phyloP scores from a whole-genome alignment of 805 yeast species.

The Saturnispora bothae region DNA sequence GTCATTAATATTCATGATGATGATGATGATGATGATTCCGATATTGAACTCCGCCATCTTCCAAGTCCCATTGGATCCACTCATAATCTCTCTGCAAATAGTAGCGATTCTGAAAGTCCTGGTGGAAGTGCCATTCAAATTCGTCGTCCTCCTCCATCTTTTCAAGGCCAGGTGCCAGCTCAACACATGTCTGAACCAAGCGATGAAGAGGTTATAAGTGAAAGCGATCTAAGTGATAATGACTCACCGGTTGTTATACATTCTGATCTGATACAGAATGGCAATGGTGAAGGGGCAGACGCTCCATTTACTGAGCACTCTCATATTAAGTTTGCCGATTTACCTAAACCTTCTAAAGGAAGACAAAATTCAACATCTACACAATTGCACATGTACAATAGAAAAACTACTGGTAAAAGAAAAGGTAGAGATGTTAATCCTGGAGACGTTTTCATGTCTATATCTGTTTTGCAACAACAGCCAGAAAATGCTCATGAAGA shows the following conservation, averaged over 20 bases:
- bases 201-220: background rate
- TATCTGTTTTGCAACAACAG: slow-evolving; percentile 62
- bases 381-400: background rate
- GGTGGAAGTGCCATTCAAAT: background rate
- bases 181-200: background rate
- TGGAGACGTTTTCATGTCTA: slow-evolving; percentile 73
- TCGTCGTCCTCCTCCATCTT: background rate
- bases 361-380: slow-evolving; percentile 5
- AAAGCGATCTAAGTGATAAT: background rate
- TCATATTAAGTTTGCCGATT: slow-evolving; percentile 40
- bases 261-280: background rate
- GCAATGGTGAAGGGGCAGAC: slow-evolving; percentile 1
- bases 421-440: slow-evolving; percentile 50
- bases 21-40: background rate
- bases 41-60: background rate
- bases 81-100: too few species aligned
- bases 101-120: background rate
- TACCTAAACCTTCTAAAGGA: slow-evolving; percentile 44
- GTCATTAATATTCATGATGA: background rate
- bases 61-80: background rate
- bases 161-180: too few species aligned
- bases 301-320: background rate
- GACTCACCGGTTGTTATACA: background rate
- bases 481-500: slow-evolving; percentile 25
- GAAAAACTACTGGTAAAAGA: background rate